Percentiles rank a stretch among this genome's conserved stretches.
These are phyloP conservation scores for Colletotrichum phormii DNA, from an alignment of 2,329 filamentous ascomycete genomes.

Conservation along the genomic window DNA sequence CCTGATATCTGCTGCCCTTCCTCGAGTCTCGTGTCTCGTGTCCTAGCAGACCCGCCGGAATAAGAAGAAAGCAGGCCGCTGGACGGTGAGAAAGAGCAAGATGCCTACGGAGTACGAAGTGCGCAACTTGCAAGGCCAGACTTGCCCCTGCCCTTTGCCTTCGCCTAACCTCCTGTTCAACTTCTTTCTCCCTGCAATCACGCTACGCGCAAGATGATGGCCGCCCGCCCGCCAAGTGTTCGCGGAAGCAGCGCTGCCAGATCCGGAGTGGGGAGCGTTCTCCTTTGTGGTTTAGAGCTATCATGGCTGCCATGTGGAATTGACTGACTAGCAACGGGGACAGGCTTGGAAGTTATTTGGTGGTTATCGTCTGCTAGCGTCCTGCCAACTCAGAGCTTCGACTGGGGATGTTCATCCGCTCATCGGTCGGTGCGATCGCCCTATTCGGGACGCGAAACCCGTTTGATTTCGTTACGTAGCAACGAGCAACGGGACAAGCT, in stretches of 20 bases:
- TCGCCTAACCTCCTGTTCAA: neutral
- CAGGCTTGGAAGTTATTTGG: neutral
- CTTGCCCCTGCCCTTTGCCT: neutral
- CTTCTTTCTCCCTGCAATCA: neutral
- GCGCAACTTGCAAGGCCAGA: neutral
- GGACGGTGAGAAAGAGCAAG: neutral
- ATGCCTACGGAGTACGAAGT: neutral
- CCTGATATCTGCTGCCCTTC: neutral
- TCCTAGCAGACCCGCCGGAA: slow-evolving; percentile 5
- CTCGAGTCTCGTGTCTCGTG: slow-evolving; percentile 2
- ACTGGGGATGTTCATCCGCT: neutral
- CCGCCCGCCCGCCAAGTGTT: slow-evolving; percentile 23
- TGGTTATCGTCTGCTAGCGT: slow-evolving; percentile 1
- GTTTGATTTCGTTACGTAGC: slow-evolving; percentile 4
- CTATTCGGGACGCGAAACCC: slow-evolving; percentile 10
- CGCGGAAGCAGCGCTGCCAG: slow-evolving; percentile 33
- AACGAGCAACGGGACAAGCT: slow-evolving; percentile 7
- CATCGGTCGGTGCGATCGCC: slow-evolving; percentile 18
- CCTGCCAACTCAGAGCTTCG: neutral
- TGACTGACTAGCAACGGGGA: slow-evolving; percentile 17
- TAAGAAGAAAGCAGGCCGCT: neutral
- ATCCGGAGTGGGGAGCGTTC: slow-evolving; percentile 32
- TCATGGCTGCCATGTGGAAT: slow-evolving; percentile 39
- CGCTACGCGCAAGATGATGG: slow-evolving; percentile 18
- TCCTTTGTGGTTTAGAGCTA: slow-evolving; percentile 26